A percentile compares a stretch with the other conserved stretches of the same genome.
Evolutionary conservation across 2,329 filamentous ascomycete genomes (phyloP).

Genomic region (Rhinocladiella mackenziei): DNA sequence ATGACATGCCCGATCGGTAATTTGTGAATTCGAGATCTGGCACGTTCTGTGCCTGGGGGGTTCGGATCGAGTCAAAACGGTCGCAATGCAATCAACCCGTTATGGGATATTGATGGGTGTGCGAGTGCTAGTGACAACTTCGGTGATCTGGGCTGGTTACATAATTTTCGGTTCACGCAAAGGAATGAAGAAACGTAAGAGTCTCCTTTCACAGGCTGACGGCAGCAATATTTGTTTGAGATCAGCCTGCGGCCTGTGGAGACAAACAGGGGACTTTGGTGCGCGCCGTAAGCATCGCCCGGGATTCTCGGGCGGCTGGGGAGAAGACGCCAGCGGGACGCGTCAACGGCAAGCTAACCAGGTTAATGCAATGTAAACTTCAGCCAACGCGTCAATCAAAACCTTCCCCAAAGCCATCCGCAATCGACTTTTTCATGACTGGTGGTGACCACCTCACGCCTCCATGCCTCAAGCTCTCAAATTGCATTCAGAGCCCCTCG

Average conservation of each 20-base stretch:
- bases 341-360: background rate
- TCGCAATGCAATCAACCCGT: too few relatives aligned
- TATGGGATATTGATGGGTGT: background rate
- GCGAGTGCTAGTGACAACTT: background rate
- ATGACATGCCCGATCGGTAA: constrained; percentile 18
- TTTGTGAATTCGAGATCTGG: constrained; percentile 4
- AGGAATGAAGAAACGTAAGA: constrained; percentile 1
- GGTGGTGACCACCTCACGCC: background rate
- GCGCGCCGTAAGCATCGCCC: constrained; percentile 7
- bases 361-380: background rate
- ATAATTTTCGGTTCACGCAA: background rate
- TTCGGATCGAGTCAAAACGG: too few relatives aligned
- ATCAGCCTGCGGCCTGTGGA: constrained; percentile 19
- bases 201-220: constrained; percentile 14
- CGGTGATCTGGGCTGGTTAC: background rate
- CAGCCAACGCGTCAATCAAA: background rate
- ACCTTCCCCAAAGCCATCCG: background rate
- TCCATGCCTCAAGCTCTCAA: background rate
- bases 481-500: background rate
- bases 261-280: constrained; percentile 3
- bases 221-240: constrained; percentile 26
- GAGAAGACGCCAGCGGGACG: background rate
- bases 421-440: background rate
- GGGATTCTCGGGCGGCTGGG: constrained; percentile 1
- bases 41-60: background rate